Evolutionary conservation across 176 grass and related monocot species (phyloP), one percentile per base, ranked within the genome.

Genomic region (Alloteropsis semialata): DNA sequence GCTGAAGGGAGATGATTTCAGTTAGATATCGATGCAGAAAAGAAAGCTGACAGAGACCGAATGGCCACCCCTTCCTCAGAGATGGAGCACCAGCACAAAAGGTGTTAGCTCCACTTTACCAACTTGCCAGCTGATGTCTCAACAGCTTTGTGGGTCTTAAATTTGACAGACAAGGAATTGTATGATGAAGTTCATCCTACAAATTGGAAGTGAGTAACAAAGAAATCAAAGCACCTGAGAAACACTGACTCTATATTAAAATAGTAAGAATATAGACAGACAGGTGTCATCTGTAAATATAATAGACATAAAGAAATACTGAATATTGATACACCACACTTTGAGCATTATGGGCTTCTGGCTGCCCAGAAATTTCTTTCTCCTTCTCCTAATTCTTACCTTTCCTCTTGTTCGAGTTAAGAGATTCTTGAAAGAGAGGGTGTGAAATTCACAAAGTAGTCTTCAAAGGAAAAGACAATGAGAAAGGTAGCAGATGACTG

Each of bases 371-470:
- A 84, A 66, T 69, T 76, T 64, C 32, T 81, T 76, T 37, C 62
- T 24, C 6, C 4, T 45, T 30, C 29, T 79, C 45, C 65, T n/a
- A 72, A 72, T 54, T n/a, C n/a, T n/a, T n/a, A n/a, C 28, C 53
- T 85, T 81, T 55, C 50, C 19, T 10, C 72, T 55, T 62, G 36
- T 76, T 30, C 74, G 38, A 61, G 69, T 11, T 83, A 79, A 57
- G 42, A 67, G 59, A 75, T 51, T 58, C 38, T 59, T 66, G 57
- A 76, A 85, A 91, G 65, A 68, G 84, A 51, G 70, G 77, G 32
- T 85, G 85, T 72, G 75, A 81, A 88, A 84, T 72, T 44, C 59
- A 90, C 32, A 90, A 90, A 44, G 80, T 54, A 27, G 21, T 80
- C 64, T 27, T 60, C 59, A 79, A 79, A 83, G 41, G 10, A 82